Evolutionary conservation across 345 rosid species (phyloP).

Genomic region (Eucalyptus shirleyi): DNA sequence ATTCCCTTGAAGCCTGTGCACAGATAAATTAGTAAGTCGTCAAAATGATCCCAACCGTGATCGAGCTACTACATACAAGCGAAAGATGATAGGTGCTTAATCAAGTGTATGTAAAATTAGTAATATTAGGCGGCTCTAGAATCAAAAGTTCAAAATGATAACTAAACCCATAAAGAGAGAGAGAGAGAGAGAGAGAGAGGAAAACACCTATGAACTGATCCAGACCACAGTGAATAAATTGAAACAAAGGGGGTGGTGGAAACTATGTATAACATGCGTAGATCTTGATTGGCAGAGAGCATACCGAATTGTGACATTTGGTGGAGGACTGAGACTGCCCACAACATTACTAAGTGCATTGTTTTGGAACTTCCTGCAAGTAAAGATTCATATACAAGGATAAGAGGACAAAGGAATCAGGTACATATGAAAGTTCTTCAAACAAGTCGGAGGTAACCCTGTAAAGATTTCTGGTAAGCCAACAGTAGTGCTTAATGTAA

Average conservation of each 20-base stretch:
- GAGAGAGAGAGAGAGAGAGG: too few species aligned
- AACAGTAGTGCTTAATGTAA: neutral
- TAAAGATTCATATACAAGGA: neutral
- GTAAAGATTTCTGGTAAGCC: too few species aligned
- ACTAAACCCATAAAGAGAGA: neutral
- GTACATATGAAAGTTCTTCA: too few species aligned
- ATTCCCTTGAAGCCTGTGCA: slow-evolving; percentile 48
- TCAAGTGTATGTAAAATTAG: neutral
- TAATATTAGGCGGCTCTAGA: neutral
- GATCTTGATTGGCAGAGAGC: neutral
- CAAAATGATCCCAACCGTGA: neutral
- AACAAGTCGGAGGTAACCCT: too few species aligned
- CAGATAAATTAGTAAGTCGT: neutral
- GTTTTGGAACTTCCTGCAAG: slow-evolving; percentile 34
- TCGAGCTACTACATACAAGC: neutral
- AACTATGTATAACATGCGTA: neutral
- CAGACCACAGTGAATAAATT: neutral
- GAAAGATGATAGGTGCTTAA: neutral
- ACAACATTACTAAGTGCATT: slow-evolving; percentile 33
- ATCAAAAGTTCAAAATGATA: neutral
- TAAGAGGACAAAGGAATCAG: too few species aligned
- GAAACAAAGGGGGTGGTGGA: neutral
- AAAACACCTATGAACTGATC: neutral
- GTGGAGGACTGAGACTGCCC: slow-evolving; percentile 27
- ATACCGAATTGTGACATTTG: slow-evolving; percentile 38